Conservation (phyloP, 1,139 yeast species). For the Taphrina pruni region DNA sequence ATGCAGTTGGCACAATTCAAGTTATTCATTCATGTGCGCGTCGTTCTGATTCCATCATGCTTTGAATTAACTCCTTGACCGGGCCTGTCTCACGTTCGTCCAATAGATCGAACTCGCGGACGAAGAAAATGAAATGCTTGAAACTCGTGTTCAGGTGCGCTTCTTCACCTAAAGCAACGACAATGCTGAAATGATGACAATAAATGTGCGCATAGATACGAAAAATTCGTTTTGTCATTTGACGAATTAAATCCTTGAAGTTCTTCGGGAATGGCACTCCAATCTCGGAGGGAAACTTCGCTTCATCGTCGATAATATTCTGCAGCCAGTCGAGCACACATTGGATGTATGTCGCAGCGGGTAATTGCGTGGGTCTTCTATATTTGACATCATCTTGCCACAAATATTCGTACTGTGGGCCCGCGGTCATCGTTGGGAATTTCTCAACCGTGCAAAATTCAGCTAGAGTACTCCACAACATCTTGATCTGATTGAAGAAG, state of each 20-base stretch:
- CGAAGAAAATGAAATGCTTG: slow-evolving; percentile 89
- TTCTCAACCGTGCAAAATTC: slow-evolving; percentile 92
- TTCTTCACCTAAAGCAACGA: slow-evolving; percentile 87
- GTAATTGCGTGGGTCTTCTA: slow-evolving; percentile 70
- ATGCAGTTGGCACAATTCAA: too few relatives aligned
- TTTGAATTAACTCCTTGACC: slow-evolving; percentile 79
- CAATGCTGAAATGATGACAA: slow-evolving; percentile 96
- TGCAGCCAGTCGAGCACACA: slow-evolving; percentile 94
- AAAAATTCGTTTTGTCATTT: slow-evolving; percentile 85
- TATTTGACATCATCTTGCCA: slow-evolving; percentile 76
- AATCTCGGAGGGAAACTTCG: slow-evolving; percentile 80
- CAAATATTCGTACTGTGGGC: slow-evolving; percentile 65
- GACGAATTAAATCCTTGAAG: slow-evolving; percentile 71
- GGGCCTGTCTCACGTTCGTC: slow-evolving; percentile 89
- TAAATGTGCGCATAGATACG: slow-evolving; percentile 98
- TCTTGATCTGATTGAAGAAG: slow-evolving; percentile 92
- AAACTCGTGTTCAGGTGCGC: slow-evolving; percentile 91
- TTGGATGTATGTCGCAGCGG: slow-evolving; percentile 95
- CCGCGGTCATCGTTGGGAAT: slow-evolving; percentile 78
- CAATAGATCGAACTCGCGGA: slow-evolving; percentile 78
- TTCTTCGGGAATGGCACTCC: slow-evolving; percentile 73
- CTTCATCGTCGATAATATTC: slow-evolving; percentile 83
- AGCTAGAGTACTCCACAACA: slow-evolving; percentile 94
- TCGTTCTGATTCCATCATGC: slow-evolving; percentile 56
- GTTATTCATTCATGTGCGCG: background rate